A percentile compares a stretch with the other conserved stretches of the same genome.
Conservation (phyloP, 2,329 filamentous ascomycete genomes). For the Fusarium nanum region DNA sequence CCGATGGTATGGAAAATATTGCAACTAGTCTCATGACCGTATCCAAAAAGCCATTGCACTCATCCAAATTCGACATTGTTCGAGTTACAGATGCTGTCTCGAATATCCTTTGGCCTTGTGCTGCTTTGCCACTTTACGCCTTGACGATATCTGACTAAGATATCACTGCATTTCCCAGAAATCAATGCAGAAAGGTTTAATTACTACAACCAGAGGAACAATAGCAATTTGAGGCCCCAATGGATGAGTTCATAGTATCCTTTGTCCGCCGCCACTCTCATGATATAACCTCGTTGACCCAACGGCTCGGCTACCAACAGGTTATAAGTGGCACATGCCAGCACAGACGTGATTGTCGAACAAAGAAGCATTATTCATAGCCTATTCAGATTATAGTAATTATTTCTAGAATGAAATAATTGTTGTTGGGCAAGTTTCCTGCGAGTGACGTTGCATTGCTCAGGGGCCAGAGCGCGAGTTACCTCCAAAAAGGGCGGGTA, state of each 20-base stretch:
- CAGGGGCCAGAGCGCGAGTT: constrained; percentile 29
- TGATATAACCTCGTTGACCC: constrained; percentile 3
- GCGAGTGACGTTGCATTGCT: constrained; percentile 11
- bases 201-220: neutral
- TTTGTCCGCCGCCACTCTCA: neutral
- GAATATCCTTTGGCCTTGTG: constrained; percentile 7
- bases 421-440: neutral
- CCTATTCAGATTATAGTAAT: neutral
- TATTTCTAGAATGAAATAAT: neutral
- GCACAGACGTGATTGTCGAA: constrained; percentile 6
- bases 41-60: neutral
- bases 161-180: constrained; percentile 7
- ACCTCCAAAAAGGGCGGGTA: constrained; percentile 22
- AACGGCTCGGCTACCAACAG: constrained; percentile 13
- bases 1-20: neutral
- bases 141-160: constrained; percentile 40
- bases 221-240: neutral
- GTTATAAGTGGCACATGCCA: constrained; percentile 2
- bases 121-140: constrained; percentile 35
- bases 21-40: neutral
- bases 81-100: constrained; percentile 26
- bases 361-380: neutral
- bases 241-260: constrained; percentile 16
- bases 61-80: constrained; percentile 1
- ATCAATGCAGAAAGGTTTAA: neutral